Conservation (phyloP, 305 asterid species). For the Nicotiana rustica region DNA sequence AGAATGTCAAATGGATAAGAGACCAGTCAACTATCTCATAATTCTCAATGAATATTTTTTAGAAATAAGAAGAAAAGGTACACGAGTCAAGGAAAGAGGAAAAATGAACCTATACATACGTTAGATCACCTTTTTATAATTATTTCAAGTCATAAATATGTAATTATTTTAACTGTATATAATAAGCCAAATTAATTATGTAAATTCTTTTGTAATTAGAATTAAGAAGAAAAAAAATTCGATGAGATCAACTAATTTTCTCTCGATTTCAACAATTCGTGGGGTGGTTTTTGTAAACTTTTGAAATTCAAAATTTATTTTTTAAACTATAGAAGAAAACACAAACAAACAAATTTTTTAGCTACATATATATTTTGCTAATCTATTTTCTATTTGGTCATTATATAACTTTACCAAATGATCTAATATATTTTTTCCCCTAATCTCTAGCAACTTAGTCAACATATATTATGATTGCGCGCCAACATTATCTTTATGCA, state of each 20-base stretch:
- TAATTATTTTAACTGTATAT: background rate
- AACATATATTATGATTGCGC: background rate
- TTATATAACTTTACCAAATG: background rate
- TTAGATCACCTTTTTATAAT: no score
- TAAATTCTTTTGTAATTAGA: background rate
- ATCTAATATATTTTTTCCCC: background rate
- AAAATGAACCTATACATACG: no score
- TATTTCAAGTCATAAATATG: background rate
- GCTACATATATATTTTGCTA: background rate
- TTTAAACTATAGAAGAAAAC: background rate
- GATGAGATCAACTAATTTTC: background rate
- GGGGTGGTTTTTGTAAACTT: background rate
- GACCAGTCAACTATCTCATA: no score
- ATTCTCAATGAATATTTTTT: no score
- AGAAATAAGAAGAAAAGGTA: no score
- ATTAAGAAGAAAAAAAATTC: no score
- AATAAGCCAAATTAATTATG: background rate
- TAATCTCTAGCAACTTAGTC: background rate
- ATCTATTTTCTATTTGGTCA: background rate
- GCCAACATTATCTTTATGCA: background rate
- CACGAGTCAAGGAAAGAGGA: no score
- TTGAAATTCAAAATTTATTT: background rate
- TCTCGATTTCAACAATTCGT: background rate
- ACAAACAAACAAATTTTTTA: background rate
- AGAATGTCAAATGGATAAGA: no score